These are phyloP conservation scores for Scheffersomyces insectosa DNA, from an alignment of 1,139 yeast genomes.

Conservation along the genomic window DNA sequence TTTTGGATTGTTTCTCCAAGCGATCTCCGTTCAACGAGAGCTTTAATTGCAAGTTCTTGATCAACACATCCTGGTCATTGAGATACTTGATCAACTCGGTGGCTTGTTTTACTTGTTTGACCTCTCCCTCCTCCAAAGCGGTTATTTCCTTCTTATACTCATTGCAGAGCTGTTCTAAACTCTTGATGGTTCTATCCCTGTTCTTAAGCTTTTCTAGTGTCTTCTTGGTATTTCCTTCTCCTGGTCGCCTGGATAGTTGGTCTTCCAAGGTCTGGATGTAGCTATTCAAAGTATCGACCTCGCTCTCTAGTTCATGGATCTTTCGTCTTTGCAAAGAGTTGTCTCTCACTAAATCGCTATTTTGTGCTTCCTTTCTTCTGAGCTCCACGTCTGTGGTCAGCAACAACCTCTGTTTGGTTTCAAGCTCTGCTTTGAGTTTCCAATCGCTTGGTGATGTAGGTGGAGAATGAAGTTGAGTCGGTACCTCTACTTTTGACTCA, in stretches of 20 bases:
- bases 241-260: slow-evolving; percentile 11
- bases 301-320: slow-evolving; percentile 20
- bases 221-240: slow-evolving; percentile 5
- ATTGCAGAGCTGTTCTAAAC: slow-evolving; percentile 23
- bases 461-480: slow-evolving; percentile 4
- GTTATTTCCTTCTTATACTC: slow-evolving; percentile 23
- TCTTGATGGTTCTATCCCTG: slow-evolving; percentile 21
- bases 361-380: slow-evolving; percentile 8
- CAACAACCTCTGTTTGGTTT: slow-evolving; percentile 1
- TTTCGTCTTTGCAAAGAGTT: slow-evolving; percentile 6
- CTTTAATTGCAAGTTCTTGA: slow-evolving; percentile 20
- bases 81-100: slow-evolving; percentile 17
- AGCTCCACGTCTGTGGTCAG: slow-evolving; percentile 2
- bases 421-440: neutral
- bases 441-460: slow-evolving; percentile 1
- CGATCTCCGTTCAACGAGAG: slow-evolving; percentile 14
- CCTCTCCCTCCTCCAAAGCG: slow-evolving; percentile 15
- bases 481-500: slow-evolving; percentile 13
- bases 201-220: slow-evolving; percentile 15
- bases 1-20: slow-evolving; percentile 3
- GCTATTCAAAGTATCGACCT: slow-evolving; percentile 18
- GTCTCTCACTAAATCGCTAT: slow-evolving; percentile 8
- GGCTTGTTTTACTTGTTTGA: slow-evolving; percentile 9
- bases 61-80: slow-evolving; percentile 24
- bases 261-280: slow-evolving; percentile 23